Conservation (phyloP, 768 basidiomycete genomes). For the Kwoniella botswanensis region DNA sequence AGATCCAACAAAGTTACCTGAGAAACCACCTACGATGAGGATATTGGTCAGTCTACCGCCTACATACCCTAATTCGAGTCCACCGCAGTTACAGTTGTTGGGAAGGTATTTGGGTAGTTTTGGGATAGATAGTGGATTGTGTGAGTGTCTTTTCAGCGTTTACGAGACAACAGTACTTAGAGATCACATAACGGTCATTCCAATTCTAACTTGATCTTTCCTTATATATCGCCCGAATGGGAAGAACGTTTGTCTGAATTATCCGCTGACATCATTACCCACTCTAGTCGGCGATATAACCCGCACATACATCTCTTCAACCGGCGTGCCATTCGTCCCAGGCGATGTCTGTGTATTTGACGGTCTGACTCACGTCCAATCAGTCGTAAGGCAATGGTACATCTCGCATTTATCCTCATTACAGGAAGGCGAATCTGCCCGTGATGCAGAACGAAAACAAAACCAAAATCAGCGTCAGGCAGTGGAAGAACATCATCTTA, state of each 20-base stretch:
- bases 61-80: slow-evolving; percentile 52
- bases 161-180: not conserved
- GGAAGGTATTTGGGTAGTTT: slow-evolving; percentile 57
- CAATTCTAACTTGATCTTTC: not conserved
- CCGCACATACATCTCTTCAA: slow-evolving; percentile 55
- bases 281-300: slow-evolving; percentile 55
- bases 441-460: slow-evolving; percentile 35
- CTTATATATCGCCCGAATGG: slow-evolving; percentile 16
- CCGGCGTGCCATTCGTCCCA: slow-evolving; percentile 52
- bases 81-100: slow-evolving; percentile 58
- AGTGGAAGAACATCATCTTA: slow-evolving; percentile 1
- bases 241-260: slow-evolving; percentile 10
- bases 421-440: slow-evolving; percentile 35
- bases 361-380: slow-evolving; percentile 51
- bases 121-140: slow-evolving; percentile 55
- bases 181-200: not conserved
- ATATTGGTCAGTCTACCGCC: slow-evolving; percentile 56
- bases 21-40: slow-evolving; percentile 39
- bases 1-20: slow-evolving; percentile 20
- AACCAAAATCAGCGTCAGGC: slow-evolving; percentile 2
- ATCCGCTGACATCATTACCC: slow-evolving; percentile 5
- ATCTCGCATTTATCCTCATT: slow-evolving; percentile 22
- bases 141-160: slow-evolving; percentile 32
- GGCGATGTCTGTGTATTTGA: slow-evolving; percentile 59
- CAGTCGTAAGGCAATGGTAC: slow-evolving; percentile 49